phyloP scores from a whole-genome alignment of 192 early-diverging fungal genomes.

The Backusella tuberculispora region DNA sequence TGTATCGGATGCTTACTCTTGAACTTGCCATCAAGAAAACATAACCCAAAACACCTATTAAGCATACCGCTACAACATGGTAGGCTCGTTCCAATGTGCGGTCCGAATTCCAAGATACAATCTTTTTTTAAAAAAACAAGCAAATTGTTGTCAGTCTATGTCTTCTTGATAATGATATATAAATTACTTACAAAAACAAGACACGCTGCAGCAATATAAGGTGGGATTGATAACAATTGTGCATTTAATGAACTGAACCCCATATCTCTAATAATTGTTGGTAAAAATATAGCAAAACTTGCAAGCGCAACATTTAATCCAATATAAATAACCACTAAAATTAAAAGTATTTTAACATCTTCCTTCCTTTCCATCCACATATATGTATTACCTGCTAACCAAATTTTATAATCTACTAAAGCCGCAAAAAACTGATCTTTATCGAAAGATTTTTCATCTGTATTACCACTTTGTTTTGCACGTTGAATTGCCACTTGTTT shows the following conservation, averaged over 20 bases:
- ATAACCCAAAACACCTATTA: constrained; percentile 46
- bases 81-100: constrained; percentile 50
- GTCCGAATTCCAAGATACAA: constrained; percentile 53
- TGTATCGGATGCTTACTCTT: constrained; percentile 33
- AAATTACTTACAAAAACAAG: constrained; percentile 38
- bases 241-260: constrained; percentile 31
- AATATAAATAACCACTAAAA: constrained; percentile 38
- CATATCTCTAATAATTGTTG: constrained; percentile 51
- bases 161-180: neutral
- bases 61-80: constrained; percentile 41
- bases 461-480: constrained; percentile 31
- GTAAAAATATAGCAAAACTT: constrained; percentile 55
- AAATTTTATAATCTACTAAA: constrained; percentile 40
- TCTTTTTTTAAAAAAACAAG: neutral
- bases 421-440: constrained; percentile 42
- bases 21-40: constrained; percentile 45
- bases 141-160: neutral
- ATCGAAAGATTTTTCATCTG: constrained; percentile 21
- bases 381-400: constrained; percentile 33
- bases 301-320: constrained; percentile 55
- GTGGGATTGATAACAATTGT: constrained; percentile 25
- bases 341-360: neutral
- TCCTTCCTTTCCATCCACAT: neutral
- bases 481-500: constrained; percentile 44
- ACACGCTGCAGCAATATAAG: constrained; percentile 34